phyloP scores from a whole-genome alignment of 225 moss, liverwort and hornwort genomes.

The Antitrichia curtipendula region DNA sequence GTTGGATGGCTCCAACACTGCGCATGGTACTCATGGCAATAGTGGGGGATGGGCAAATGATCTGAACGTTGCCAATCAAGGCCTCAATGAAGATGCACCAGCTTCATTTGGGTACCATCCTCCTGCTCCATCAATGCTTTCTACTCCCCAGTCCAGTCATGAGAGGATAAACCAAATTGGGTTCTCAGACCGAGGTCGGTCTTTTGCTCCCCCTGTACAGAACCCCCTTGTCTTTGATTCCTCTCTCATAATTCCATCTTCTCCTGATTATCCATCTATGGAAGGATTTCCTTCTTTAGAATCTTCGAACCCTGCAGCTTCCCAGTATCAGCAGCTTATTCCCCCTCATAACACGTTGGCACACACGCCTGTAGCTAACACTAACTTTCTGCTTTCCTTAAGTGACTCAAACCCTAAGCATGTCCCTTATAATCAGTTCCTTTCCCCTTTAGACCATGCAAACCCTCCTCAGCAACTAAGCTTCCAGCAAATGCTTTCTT shows the following conservation, averaged over 20 bases:
- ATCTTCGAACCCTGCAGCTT: slow-evolving; percentile 14
- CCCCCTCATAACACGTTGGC: slow-evolving; percentile 5
- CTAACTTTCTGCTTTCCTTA: slow-evolving; percentile 18
- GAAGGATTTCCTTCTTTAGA: slow-evolving; percentile 37
- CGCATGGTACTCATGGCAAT: slow-evolving; percentile 16
- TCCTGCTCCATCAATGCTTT: slow-evolving; percentile 39
- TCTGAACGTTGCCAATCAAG: slow-evolving; percentile 19
- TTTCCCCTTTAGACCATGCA: slow-evolving; percentile 7
- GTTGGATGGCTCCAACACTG: slow-evolving; percentile 2
- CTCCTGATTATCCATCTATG: slow-evolving; percentile 29
- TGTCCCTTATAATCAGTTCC: slow-evolving; percentile 14
- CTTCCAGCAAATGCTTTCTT: slow-evolving; percentile 34
- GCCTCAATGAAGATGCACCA: slow-evolving; percentile 13
- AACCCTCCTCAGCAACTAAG: slow-evolving; percentile 18
- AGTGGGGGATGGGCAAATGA: slow-evolving; percentile 34
- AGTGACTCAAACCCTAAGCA: slow-evolving; percentile 12
- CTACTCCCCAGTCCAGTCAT: slow-evolving; percentile 30
- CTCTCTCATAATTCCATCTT: slow-evolving; percentile 47
- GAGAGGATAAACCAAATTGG: slow-evolving; percentile 49
- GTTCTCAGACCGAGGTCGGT: slow-evolving; percentile 47
- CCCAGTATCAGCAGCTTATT: slow-evolving; percentile 25
- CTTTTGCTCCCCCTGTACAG: slow-evolving; percentile 51
- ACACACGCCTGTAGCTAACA: slow-evolving; percentile 9
- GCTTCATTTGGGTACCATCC: slow-evolving; percentile 20
- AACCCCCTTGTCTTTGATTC: slow-evolving; percentile 66